These are phyloP conservation scores for Lipomyces mesembrius DNA, from an alignment of 805 yeast genomes.

Conservation along the genomic window DNA sequence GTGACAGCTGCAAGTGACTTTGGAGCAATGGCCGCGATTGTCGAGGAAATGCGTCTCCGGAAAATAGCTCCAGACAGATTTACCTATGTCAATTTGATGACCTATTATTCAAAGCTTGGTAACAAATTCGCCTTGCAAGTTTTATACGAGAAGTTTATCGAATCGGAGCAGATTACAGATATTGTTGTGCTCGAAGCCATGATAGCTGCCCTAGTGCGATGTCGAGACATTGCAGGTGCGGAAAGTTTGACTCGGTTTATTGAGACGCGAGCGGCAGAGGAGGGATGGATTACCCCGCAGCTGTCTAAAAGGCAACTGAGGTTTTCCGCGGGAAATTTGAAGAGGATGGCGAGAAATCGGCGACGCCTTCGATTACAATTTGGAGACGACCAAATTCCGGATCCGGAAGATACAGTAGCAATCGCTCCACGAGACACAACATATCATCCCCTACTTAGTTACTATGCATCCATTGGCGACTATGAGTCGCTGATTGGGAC, in stretches of 20 bases:
- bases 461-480: slow-evolving; percentile 38
- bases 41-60: slow-evolving; percentile 35
- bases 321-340: slow-evolving; percentile 18
- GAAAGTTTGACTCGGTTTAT: slow-evolving; percentile 35
- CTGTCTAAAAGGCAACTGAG: slow-evolving; percentile 14
- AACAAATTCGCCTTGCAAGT: slow-evolving; percentile 30
- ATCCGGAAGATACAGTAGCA: slow-evolving; percentile 33
- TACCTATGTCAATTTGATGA: slow-evolving; percentile 40
- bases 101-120: slow-evolving; percentile 25
- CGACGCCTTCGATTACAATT: neutral
- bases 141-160: slow-evolving; percentile 32
- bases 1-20: slow-evolving; percentile 37
- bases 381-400: slow-evolving; percentile 13
- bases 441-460: slow-evolving; percentile 37
- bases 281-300: slow-evolving; percentile 13
- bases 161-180: slow-evolving; percentile 40
- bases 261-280: slow-evolving; percentile 23
- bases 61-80: slow-evolving; percentile 43
- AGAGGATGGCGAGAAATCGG: slow-evolving; percentile 11
- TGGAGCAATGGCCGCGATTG: slow-evolving; percentile 33
- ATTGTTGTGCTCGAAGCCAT: slow-evolving; percentile 39
- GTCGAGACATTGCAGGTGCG: slow-evolving; percentile 40
- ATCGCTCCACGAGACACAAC: slow-evolving; percentile 36
- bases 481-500: slow-evolving; percentile 31
- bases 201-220: slow-evolving; percentile 37